phyloP scores from a whole-genome alignment of 2,329 filamentous ascomycete species.

The Arthroderma uncinatum region DNA sequence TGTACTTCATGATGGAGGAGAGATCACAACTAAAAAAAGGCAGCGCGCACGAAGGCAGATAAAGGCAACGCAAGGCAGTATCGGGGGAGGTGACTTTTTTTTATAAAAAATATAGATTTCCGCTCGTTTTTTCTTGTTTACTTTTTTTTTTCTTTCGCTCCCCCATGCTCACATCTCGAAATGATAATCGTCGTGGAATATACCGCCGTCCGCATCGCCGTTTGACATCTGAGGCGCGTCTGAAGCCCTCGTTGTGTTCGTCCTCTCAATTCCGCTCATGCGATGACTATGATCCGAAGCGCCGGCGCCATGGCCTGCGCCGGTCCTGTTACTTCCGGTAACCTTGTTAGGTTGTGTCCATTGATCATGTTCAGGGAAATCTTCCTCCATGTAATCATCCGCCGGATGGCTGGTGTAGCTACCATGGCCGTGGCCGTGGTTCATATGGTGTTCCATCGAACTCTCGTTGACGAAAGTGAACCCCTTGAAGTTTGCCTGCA shows the following conservation, averaged over 20 bases:
- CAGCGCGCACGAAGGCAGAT: background rate
- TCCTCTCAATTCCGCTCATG: conserved; percentile 36
- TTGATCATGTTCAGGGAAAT: conserved; percentile 4
- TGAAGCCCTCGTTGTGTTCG: conserved; percentile 12
- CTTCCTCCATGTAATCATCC: conserved; percentile 27
- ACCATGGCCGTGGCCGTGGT: conserved; percentile 27
- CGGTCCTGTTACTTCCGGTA: background rate
- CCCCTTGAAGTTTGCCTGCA: conserved; percentile 95
- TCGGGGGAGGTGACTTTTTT: background rate
- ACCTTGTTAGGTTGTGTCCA: background rate
- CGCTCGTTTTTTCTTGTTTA: background rate
- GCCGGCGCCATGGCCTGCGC: background rate
- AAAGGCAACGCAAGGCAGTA: background rate
- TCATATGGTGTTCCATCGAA: conserved; percentile 66
- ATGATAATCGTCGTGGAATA: conserved; percentile 36
- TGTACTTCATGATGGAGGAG: conserved; percentile 1
- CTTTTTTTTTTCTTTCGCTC: background rate
- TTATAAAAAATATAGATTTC: background rate
- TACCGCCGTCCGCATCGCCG: conserved; percentile 28
- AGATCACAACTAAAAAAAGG: background rate
- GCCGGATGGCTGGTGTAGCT: conserved; percentile 26
- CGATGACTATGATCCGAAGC: conserved; percentile 24
- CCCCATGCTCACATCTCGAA: conserved; percentile 32
- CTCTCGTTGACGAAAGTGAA: conserved; percentile 99
- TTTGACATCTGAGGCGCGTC: background rate